Conservation (phyloP, 2,329 filamentous ascomycete genomes). For the Pseudogymnoascus pannorum region DNA sequence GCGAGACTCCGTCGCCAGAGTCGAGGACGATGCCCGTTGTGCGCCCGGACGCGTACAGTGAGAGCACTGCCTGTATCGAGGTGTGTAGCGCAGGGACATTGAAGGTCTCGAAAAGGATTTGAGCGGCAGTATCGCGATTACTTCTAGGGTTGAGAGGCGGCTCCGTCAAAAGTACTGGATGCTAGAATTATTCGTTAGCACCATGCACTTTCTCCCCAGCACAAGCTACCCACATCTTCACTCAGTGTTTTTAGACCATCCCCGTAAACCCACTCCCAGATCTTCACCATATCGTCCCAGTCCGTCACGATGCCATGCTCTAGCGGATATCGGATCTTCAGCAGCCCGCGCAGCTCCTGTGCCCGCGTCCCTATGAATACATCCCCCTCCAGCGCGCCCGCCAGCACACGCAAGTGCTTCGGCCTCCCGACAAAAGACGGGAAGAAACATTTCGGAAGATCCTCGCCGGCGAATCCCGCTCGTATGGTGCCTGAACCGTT, state of each 20-base stretch:
- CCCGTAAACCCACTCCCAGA: constrained; percentile 97
- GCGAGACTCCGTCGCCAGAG: constrained; percentile 90
- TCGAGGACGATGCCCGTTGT: constrained; percentile 96
- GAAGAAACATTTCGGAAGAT: constrained; percentile 93
- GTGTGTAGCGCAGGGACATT: constrained; percentile 95
- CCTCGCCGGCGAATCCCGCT: constrained; percentile 92
- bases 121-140: constrained; percentile 92
- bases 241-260: constrained; percentile 94
- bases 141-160: constrained; percentile 89
- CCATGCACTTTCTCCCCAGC: not conserved
- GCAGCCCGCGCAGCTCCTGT: constrained; percentile 80
- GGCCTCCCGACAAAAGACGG: constrained; percentile 94
- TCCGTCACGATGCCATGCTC: constrained; percentile 98
- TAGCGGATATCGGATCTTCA: constrained; percentile 93
- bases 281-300: constrained; percentile 99
- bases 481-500: constrained; percentile 97
- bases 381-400: constrained; percentile 93
- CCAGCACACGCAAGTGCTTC: constrained; percentile 89
- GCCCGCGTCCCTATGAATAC: constrained; percentile 90
- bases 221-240: constrained; percentile 66
- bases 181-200: constrained; percentile 42
- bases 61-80: constrained; percentile 93
- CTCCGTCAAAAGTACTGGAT: constrained; percentile 93
- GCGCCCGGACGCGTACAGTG: constrained; percentile 88
- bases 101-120: constrained; percentile 98